phyloP scores from a whole-genome alignment of 805 yeast species.

The Candida coleopterorum region DNA sequence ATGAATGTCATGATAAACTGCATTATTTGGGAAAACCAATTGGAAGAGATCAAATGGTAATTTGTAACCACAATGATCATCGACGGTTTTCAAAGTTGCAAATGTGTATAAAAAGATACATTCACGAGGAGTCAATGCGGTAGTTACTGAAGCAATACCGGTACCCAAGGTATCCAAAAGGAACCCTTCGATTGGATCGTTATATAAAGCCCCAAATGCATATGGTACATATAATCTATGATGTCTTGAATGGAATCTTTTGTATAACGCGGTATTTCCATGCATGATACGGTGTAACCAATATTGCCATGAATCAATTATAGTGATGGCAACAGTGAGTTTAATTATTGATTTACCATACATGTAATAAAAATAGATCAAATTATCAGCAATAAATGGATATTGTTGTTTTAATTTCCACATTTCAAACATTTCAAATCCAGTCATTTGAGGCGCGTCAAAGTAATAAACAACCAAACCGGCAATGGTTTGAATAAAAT shows the following conservation, averaged over 20 bases:
- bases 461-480: slow-evolving; percentile 53
- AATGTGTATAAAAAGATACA: slow-evolving; percentile 69
- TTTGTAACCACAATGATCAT: slow-evolving; percentile 98
- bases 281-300: slow-evolving; percentile 89
- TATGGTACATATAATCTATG: slow-evolving; percentile 93
- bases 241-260: slow-evolving; percentile 86
- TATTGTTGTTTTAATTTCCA: slow-evolving; percentile 42
- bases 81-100: slow-evolving; percentile 94
- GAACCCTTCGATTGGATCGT: slow-evolving; percentile 92
- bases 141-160: slow-evolving; percentile 67
- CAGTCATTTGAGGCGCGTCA: slow-evolving; percentile 55
- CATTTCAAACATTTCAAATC: slow-evolving; percentile 43
- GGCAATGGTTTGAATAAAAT: slow-evolving; percentile 69
- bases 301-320: slow-evolving; percentile 95
- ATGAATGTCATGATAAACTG: slow-evolving; percentile 95
- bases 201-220: slow-evolving; percentile 94
- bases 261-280: slow-evolving; percentile 67
- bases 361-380: slow-evolving; percentile 52
- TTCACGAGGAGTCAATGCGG: slow-evolving; percentile 73
- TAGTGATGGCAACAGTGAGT: slow-evolving; percentile 56
- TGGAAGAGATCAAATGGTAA: slow-evolving; percentile 92
- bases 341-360: slow-evolving; percentile 60
- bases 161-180: slow-evolving; percentile 89
- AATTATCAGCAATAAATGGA: slow-evolving; percentile 40
- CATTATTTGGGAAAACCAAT: slow-evolving; percentile 85